phyloP scores from a whole-genome alignment of 2,329 filamentous ascomycete genomes.

The Xylogone sp. region DNA sequence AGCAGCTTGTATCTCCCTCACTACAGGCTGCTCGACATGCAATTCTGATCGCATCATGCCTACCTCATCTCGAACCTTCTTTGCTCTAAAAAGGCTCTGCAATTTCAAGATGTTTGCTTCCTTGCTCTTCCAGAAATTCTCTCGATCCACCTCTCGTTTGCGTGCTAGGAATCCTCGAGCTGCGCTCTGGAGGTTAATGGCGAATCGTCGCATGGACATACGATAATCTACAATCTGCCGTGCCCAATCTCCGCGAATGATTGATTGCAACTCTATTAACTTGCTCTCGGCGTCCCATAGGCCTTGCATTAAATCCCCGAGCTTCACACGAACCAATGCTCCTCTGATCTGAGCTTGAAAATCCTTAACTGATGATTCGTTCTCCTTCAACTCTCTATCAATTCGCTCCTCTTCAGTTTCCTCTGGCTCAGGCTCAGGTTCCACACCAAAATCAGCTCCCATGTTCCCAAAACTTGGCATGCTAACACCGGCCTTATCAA shows the following conservation, averaged over 20 bases:
- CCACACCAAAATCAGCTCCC: slow-evolving; percentile 90
- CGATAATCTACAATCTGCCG: slow-evolving; percentile 80
- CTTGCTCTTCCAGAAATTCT: slow-evolving; percentile 65
- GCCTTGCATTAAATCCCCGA: slow-evolving; percentile 80
- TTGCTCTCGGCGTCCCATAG: slow-evolving; percentile 83
- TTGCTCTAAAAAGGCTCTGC: slow-evolving; percentile 75
- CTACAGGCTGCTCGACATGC: slow-evolving; percentile 56
- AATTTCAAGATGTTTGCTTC: slow-evolving; percentile 72
- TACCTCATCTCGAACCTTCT: slow-evolving; percentile 58
- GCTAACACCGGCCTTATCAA: slow-evolving; percentile 89
- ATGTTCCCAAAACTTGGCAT: slow-evolving; percentile 99
- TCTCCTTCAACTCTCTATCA: slow-evolving; percentile 74
- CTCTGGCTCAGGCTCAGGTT: slow-evolving; percentile 71
- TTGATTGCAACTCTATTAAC: slow-evolving; percentile 78
- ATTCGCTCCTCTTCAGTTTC: slow-evolving; percentile 91
- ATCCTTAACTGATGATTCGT: slow-evolving; percentile 68
- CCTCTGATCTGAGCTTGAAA: slow-evolving; percentile 85
- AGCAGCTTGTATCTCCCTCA: slow-evolving; percentile 61
- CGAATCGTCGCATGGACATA: slow-evolving; percentile 77
- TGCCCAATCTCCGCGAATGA: slow-evolving; percentile 82
- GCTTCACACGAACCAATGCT: slow-evolving; percentile 69
- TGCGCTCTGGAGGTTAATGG: slow-evolving; percentile 73
- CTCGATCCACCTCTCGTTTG: slow-evolving; percentile 55
- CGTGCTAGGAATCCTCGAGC: slow-evolving; percentile 74
- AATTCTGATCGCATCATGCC: slow-evolving; percentile 55